These are phyloP conservation scores for Boletus eberwhitei DNA, from an alignment of 768 basidiomycete genomes.

Conservation along the genomic window DNA sequence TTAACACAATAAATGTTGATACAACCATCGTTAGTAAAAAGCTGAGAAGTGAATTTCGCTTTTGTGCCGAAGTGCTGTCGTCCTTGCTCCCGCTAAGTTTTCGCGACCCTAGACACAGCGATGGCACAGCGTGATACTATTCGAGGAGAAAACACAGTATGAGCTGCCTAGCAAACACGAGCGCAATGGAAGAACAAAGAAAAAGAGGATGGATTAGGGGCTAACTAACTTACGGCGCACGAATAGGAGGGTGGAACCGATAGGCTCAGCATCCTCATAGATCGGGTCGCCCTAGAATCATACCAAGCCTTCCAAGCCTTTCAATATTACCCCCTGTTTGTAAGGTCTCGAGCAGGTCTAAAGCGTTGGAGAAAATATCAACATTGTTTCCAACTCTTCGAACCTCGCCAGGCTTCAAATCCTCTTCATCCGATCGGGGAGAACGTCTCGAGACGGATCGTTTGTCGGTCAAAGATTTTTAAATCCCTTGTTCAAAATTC, in stretches of 20 bases:
- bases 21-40: not conserved
- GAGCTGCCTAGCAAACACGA: not conserved
- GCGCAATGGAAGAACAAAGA: not conserved
- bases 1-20: slow-evolving; percentile 1
- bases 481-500: no score
- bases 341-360: not conserved
- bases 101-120: not conserved
- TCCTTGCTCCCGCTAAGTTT: not conserved
- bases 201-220: not conserved
- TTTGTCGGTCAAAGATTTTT: no score
- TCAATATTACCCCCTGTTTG: not conserved
- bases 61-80: not conserved
- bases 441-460: no score
- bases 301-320: no score
- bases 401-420: no score
- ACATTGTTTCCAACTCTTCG: no score
- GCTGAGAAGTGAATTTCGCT: not conserved
- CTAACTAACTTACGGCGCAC: no score
- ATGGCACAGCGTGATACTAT: not conserved
- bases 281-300: no score
- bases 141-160: not conserved
- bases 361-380: no score
- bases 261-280: no score
- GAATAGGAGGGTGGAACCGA: no score
- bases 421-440: no score